Evolutionary conservation across 192 early-diverging fungal species (phyloP).

Genomic region (Geosiphon pyriformis): DNA sequence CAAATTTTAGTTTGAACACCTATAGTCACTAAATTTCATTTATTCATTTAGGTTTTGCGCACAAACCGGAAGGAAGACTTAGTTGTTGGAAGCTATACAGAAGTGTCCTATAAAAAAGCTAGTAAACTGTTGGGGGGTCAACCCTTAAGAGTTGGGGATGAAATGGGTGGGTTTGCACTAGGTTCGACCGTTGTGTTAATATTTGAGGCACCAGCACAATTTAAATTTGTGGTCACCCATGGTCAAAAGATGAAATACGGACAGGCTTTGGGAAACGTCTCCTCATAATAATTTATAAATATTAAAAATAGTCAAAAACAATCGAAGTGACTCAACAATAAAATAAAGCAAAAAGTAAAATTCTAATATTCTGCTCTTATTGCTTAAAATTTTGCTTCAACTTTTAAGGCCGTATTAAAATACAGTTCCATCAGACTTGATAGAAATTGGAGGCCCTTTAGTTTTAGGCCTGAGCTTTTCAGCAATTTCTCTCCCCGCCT

Average conservation of each 20-base stretch:
- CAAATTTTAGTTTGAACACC: too few species aligned
- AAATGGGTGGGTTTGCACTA: constrained; percentile 92
- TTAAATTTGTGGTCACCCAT: constrained; percentile 66
- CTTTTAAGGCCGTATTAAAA: too few species aligned
- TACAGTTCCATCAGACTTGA: constrained; percentile 80
- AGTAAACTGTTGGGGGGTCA: constrained; percentile 60
- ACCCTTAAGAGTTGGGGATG: constrained; percentile 70
- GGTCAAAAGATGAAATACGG: constrained; percentile 82
- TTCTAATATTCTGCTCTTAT: too few species aligned
- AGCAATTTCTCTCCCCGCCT: constrained; percentile 82
- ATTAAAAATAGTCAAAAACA: too few species aligned
- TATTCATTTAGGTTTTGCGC: constrained; percentile 42
- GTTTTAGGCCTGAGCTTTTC: constrained; percentile 69
- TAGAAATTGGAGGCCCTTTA: constrained; percentile 86
- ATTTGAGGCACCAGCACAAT: constrained; percentile 87
- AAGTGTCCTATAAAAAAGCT: constrained; percentile 62
- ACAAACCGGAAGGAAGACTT: constrained; percentile 62
- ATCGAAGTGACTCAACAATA: too few species aligned
- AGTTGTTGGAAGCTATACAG: constrained; percentile 67
- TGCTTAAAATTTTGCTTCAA: too few species aligned
- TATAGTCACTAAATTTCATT: too few species aligned
- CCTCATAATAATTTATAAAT: too few species aligned
- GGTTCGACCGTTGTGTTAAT: constrained; percentile 96
- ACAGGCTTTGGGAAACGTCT: constrained; percentile 57
- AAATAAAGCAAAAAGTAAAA: too few species aligned